Percentiles rank a stretch among this genome's conserved stretches.
These are phyloP conservation scores for Nakazawaea sp. DNA, from an alignment of 805 yeast genomes.

Conservation along the genomic window DNA sequence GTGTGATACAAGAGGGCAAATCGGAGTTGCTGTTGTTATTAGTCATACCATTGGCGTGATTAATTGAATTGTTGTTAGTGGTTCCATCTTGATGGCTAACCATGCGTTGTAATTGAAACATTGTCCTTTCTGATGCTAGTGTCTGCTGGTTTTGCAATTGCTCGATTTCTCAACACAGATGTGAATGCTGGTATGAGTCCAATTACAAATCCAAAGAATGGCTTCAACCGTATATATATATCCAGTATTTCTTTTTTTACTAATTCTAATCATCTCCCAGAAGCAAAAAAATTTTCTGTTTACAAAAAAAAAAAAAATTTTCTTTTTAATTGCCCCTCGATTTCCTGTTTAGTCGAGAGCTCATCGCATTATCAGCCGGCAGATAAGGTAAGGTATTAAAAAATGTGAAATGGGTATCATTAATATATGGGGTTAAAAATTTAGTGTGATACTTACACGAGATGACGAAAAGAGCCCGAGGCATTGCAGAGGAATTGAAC, in stretches of 20 bases:
- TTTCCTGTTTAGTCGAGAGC: not conserved
- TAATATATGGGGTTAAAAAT: not conserved
- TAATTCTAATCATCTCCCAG: too few species aligned
- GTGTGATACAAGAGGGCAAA: constrained; percentile 3
- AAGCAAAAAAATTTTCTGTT: too few species aligned
- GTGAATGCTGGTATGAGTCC: too few species aligned
- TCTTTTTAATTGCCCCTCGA: not conserved
- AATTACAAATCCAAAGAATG: too few species aligned
- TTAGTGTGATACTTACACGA: too few species aligned
- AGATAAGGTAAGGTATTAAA: not conserved
- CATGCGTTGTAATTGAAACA: too few species aligned
- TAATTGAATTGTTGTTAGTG: not conserved
- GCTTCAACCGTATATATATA: too few species aligned
- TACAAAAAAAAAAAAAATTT: not conserved
- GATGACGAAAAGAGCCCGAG: not conserved
- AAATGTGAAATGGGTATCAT: not conserved
- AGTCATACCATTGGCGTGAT: not conserved
- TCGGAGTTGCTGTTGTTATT: not conserved
- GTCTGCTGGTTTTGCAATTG: too few species aligned
- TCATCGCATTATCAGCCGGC: constrained; percentile 1
- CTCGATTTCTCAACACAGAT: too few species aligned
- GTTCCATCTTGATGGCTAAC: too few species aligned
- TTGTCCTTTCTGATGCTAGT: too few species aligned
- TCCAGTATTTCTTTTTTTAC: too few species aligned
- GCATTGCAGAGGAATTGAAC: not conserved